Evolutionary conservation across 306 rosid species (phyloP), one percentile per base, ranked within the genome.

Genomic region (Macrotyloma uniflorum): DNA sequence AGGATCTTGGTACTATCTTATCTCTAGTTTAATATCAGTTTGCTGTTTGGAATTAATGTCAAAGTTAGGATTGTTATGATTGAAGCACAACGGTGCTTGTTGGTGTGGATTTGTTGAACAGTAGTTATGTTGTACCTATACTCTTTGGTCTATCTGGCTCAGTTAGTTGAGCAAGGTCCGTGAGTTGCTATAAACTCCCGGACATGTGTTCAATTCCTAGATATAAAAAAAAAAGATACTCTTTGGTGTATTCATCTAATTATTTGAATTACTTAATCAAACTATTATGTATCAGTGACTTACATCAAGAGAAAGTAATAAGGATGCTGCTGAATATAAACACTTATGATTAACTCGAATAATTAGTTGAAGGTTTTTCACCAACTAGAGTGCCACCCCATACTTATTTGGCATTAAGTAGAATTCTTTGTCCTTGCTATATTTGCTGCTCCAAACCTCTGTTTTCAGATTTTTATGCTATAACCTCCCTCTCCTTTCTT

Each of bases 1-100:
- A 92, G 84, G 97, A 95, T 85, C 95, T 95, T 62, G 97, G 98
- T 95, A 87, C 72, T 12, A 6, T 65, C 64, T 80, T 49, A 33
- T 72, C 51, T 38, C 74, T 61, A 32, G 36, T 71, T 67, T 79
- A 50, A 51, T 54, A 26, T 36, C 47, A 10, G 47, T 57, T 16
- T 62, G 32, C 55, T 40, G 22, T 74, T 69, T 63, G 49, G n/a
- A 53, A 23, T 75, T 58, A 2, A 40, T 40, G 24, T 59, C 62
- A 30, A 49, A 58, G 32, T 45, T 35, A 61, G 10, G 54, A 70
- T 50, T 16, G 50, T 18, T 68, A n/a, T 13, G 28, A 42, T 66
- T 30, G 26, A 58, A 46, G 14, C 59, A 13, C 51, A 58, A 23
- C 43, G 80, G 16, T 71, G 38, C 63, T 46, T 55, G 55, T 74